Conservation (phyloP, 1,284 basidiomycete genomes). For the Flammula alnicola region DNA sequence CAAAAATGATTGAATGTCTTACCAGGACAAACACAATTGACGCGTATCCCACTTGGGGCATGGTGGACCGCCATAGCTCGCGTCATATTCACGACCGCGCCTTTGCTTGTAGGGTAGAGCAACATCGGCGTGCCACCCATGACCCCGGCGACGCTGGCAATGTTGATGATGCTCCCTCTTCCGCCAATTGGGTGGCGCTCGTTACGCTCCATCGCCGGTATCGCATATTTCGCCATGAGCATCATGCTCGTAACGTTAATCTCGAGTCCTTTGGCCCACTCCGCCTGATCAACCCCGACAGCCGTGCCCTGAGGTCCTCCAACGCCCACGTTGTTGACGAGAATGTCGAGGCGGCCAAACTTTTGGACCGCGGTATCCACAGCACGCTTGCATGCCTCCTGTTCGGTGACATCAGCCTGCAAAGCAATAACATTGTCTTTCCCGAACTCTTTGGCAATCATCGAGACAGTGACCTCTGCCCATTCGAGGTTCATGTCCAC, state of each 20-base stretch:
- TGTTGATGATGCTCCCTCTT: slow-evolving; percentile 40
- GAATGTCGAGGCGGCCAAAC: slow-evolving; percentile 41
- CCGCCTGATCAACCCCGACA: slow-evolving; percentile 35
- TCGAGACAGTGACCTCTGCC: slow-evolving; percentile 38
- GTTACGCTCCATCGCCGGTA: slow-evolving; percentile 42
- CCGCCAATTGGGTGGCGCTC: slow-evolving; percentile 30
- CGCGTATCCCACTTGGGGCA: slow-evolving; percentile 40
- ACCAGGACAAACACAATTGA: slow-evolving; percentile 46
- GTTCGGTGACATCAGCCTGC: slow-evolving; percentile 38
- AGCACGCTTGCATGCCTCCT: slow-evolving; percentile 35
- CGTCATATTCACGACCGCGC: slow-evolving; percentile 45
- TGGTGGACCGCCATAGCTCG: slow-evolving; percentile 46
- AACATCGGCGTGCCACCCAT: slow-evolving; percentile 40
- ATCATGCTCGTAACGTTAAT: slow-evolving; percentile 43
- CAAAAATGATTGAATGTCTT: slow-evolving; percentile 13
- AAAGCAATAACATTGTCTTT: slow-evolving; percentile 34
- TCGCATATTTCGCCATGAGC: slow-evolving; percentile 41
- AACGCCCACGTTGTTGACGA: slow-evolving; percentile 46
- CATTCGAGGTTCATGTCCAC: slow-evolving; percentile 38
- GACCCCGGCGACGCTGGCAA: slow-evolving; percentile 39
- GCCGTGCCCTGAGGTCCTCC: slow-evolving; percentile 39
- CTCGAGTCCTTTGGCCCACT: slow-evolving; percentile 38
- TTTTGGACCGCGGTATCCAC: slow-evolving; percentile 34
- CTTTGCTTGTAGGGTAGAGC: slow-evolving; percentile 45
- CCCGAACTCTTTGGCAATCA: slow-evolving; percentile 41